Evolutionary conservation across 208 protist species (phyloP), one percentile per base, ranked within the genome.

Genomic region (Sergeia podlipaevii): DNA sequence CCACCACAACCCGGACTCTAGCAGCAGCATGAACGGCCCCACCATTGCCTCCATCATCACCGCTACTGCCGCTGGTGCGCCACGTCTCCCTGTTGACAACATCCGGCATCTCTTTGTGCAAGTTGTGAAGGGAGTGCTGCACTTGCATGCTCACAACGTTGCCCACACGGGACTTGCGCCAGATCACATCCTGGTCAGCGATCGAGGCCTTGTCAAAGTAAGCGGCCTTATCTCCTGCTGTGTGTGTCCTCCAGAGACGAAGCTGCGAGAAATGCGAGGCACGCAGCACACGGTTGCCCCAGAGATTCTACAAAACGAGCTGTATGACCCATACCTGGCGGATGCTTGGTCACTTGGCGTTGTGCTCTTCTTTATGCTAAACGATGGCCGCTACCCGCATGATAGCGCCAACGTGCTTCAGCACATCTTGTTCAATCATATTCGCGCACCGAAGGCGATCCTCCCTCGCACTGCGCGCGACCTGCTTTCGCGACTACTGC

Each of bases 381-480:
- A 91, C 59, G 71, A 68, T 17, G 86, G 82, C 42, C 72, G 70
- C 41, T 95, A 95, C 63, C 88, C 88, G 3, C 79, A 89, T 72
- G 88, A 95, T 57, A 80, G 88, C 20, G 88, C 88, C 37, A 95
- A 89, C 61, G 92, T 84, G 30, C 71, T 80, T n/a, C 80, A 83
- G 23, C 78, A 95, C 60, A 88, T 95, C 49, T 41, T 85, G 4
- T 80, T 90, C 34, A 38, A 82, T 18, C 74, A 77, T 42, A 54
- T 84, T 1, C 80, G 88, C 2, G 72, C 67, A 0, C 50, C 66
- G n/a, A 70, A 76, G 28, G 51, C 33, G 10, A 57, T 59, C 1
- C 53, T 89, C 26, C 70, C 86, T 2, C 30, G 59, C 0, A 60
- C 68, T 1, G 86, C 80, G 29, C 67, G 65, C 30, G 78, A 91